These are phyloP conservation scores for Polyplosphaeria fusca DNA, from an alignment of 495 filamentous ascomycete species.

Conservation along the genomic window DNA sequence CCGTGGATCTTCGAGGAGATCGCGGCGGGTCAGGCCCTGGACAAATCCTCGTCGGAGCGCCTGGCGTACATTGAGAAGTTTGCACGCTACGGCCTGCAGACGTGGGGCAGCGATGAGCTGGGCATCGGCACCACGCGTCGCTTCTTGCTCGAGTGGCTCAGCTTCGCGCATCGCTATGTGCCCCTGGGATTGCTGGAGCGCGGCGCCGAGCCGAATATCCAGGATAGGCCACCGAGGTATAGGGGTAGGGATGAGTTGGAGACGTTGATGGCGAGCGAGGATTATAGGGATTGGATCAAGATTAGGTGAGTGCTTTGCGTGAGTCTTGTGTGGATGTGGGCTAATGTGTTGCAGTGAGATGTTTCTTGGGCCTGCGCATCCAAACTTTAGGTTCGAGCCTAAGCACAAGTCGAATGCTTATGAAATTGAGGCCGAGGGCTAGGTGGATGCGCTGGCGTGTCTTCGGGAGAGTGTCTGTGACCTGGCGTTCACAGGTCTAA, in stretches of 20 bases:
- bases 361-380: slow-evolving; percentile 89
- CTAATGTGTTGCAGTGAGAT: slow-evolving; percentile 67
- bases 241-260: slow-evolving; percentile 84
- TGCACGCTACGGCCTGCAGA: slow-evolving; percentile 81
- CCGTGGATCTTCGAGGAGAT: slow-evolving; percentile 99
- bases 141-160: slow-evolving; percentile 92
- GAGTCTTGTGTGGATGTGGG: not conserved
- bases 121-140: slow-evolving; percentile 83
- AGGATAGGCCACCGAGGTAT: slow-evolving; percentile 83
- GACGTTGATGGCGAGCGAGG: slow-evolving; percentile 78
- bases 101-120: slow-evolving; percentile 92
- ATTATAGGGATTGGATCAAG: slow-evolving; percentile 98
- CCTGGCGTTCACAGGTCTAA: too few species aligned
- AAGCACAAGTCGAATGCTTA: slow-evolving; percentile 95
- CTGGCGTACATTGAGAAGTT: slow-evolving; percentile 84
- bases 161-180: slow-evolving; percentile 86
- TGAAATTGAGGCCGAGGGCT: slow-evolving; percentile 56
- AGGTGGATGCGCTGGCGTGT: too few species aligned
- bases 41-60: slow-evolving; percentile 87
- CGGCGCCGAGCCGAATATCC: slow-evolving; percentile 77
- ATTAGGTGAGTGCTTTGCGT: slow-evolving; percentile 68
- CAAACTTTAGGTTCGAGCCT: slow-evolving; percentile 90
- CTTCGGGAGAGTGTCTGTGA: too few species aligned
- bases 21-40: slow-evolving; percentile 81
- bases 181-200: slow-evolving; percentile 85